These are phyloP conservation scores for Niebla homalea DNA, from an alignment of 495 filamentous ascomycete species.

Conservation along the genomic window DNA sequence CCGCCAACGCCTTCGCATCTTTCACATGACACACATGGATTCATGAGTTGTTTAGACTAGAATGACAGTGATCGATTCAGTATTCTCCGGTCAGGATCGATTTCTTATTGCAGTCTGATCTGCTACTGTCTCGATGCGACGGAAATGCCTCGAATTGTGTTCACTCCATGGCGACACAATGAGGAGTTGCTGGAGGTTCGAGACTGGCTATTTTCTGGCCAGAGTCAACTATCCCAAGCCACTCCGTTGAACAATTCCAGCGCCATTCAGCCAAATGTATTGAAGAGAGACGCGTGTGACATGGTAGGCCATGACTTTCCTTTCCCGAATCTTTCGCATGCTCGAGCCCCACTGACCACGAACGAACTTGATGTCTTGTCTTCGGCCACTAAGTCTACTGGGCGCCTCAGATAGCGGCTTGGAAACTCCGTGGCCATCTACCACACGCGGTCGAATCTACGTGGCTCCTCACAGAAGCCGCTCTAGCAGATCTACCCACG, in stretches of 20 bases:
- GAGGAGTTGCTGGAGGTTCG: constrained; percentile 54
- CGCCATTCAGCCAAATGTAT: constrained; percentile 2
- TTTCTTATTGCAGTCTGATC: no score
- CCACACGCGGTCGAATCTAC: constrained; percentile 76
- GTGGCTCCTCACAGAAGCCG: constrained; percentile 59
- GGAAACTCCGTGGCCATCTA: constrained; percentile 57
- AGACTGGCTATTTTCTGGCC: constrained; percentile 47
- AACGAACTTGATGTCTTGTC: background rate
- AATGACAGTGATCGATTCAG: no score
- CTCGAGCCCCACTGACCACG: no score
- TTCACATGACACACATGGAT: no score
- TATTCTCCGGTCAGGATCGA: no score
- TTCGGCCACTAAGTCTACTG: no score
- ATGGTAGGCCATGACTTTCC: constrained; percentile 23
- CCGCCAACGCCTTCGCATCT: no score
- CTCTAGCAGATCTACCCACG: constrained; percentile 44
- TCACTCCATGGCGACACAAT: constrained; percentile 65
- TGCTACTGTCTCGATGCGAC: background rate
- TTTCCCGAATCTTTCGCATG: background rate
- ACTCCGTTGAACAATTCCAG: background rate
- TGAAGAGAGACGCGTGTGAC: constrained; percentile 33
- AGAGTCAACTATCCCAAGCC: constrained; percentile 19
- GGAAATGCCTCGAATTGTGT: constrained; percentile 41
- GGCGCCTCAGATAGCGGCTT: constrained; percentile 32
- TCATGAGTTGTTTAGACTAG: no score